Conservation (phyloP, 108 stramenopile species). For the Aurantiochytrium sp. region DNA sequence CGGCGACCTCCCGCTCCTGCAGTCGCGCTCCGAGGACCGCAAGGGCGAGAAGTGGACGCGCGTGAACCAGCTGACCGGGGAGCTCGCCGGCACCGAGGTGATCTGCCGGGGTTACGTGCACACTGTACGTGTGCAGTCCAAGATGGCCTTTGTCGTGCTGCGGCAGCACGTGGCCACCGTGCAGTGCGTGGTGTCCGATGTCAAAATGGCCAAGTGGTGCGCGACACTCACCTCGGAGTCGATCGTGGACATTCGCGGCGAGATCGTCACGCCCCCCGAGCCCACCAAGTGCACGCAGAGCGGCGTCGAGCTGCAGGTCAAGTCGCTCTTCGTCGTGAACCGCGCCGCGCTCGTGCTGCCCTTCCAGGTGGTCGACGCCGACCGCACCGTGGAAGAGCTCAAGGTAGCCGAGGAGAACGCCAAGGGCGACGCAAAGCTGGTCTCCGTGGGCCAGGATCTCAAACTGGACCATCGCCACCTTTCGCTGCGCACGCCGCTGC, state of each 20-base stretch:
- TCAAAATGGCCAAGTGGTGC: constrained; percentile 90
- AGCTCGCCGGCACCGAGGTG: constrained; percentile 69
- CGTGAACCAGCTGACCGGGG: constrained; percentile 68
- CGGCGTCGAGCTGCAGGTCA: constrained; percentile 82
- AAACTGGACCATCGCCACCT: constrained; percentile 94
- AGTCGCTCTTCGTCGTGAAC: constrained; percentile 75
- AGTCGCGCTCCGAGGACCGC: constrained; percentile 55
- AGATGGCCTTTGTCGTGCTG: constrained; percentile 87
- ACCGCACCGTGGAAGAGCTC: constrained; percentile 74
- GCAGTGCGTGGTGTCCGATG: constrained; percentile 73
- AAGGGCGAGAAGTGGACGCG: constrained; percentile 67
- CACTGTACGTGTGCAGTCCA: constrained; percentile 75
- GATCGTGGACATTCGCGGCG: constrained; percentile 85
- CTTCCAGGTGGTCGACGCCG: constrained; percentile 95
- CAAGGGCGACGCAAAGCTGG: constrained; percentile 12
- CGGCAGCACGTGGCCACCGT: constrained; percentile 83
- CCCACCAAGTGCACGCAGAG: constrained; percentile 78
- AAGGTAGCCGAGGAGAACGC: constrained; percentile 73
- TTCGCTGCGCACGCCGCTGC: constrained; percentile 93
- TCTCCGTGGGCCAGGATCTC: constrained; percentile 74
- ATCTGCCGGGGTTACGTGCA: constrained; percentile 82
- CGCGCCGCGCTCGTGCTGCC: constrained; percentile 78
- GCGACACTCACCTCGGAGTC: constrained; percentile 75
- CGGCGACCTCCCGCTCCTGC: constrained; percentile 80
- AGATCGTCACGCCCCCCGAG: constrained; percentile 67